These are phyloP conservation scores for Paecilomyces dactylethromorphus DNA, from an alignment of 2,329 filamentous ascomycete genomes.

Conservation along the genomic window DNA sequence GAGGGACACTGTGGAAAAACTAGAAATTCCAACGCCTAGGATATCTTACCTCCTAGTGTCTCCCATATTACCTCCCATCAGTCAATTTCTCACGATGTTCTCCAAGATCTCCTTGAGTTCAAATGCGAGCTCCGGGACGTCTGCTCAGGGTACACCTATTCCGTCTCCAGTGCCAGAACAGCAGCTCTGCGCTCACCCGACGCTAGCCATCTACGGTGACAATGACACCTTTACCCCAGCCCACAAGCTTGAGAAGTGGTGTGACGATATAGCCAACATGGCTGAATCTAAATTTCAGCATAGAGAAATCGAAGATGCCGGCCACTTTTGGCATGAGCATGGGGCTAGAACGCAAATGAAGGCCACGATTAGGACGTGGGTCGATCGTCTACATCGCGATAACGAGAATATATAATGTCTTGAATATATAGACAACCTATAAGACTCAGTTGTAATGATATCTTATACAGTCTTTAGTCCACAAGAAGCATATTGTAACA, in stretches of 20 bases:
- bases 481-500: background rate
- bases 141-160: constrained; percentile 20
- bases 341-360: constrained; percentile 40
- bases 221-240: constrained; percentile 66
- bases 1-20: background rate
- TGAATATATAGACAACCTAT: background rate
- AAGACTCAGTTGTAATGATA: background rate
- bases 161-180: constrained; percentile 45
- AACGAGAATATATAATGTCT: background rate
- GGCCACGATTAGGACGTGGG: constrained; percentile 35
- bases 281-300: constrained; percentile 42
- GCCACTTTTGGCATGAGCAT: constrained; percentile 59
- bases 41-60: constrained; percentile 57
- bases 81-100: constrained; percentile 57
- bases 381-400: constrained; percentile 11
- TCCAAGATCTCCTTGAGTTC: constrained; percentile 36
- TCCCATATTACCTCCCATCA: constrained; percentile 51
- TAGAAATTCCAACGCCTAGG: constrained; percentile 10
- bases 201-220: constrained; percentile 68
- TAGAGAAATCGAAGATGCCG: constrained; percentile 47
- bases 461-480: background rate
- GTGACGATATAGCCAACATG: constrained; percentile 42
- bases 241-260: constrained; percentile 62
- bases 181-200: constrained; percentile 49
- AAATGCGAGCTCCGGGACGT: constrained; percentile 12